Base-by-base conservation (phyloP, 208 protist genomes). In the Acanthamoeba sp. region DNA sequence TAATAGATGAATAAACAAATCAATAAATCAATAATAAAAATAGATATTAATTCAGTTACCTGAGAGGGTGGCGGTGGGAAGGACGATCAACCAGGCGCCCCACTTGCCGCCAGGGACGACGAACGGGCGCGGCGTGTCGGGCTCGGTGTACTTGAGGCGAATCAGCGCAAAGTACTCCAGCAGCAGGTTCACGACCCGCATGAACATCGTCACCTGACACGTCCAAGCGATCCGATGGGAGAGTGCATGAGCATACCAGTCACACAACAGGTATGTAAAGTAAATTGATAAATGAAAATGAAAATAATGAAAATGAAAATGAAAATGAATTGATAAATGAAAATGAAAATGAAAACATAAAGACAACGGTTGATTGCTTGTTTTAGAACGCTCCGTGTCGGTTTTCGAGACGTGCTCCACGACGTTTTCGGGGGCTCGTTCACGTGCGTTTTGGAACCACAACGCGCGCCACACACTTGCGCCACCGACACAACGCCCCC, bases 161-260 rank as follows among this genome's bases (percentile, higher is more conserved):
- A 85, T 85, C 38, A 85, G 76, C 18, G 76, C 76, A 20, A 20
- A 20, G 45, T 85, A 85, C 76, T 85, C 76, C 34, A 85, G 24
- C 36, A 85, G 32, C 9, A 91, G 32, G 22, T 91, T 73, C 27
- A 91, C 85, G n/a, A 91, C 38, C 2, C 85, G 62, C 85, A 91
- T 59, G 80, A 88, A 88, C 52, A 88, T 64, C 52, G 80, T 88
- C 52, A 88, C 52, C 40, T 85, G n/a, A n/a, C n/a, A n/a, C n/a
- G n/a, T 27, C 59, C 59, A 69, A 27, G 24, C 59, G 24, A 69
- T 69, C 59, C 59, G 59, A 27, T 69, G 22, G 27, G 22, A 27
- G 24, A 27, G 34, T 76, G 29, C 64, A 76, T 76, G 2, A 2
- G 27, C 27, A 22, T 69, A 69, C 27, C 59, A 27, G 27, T 69